Evolutionary conservation across 2,329 filamentous ascomycete genomes (phyloP), one percentile per base, ranked within the genome.

Genomic region (Colletotrichum tanaceti): DNA sequence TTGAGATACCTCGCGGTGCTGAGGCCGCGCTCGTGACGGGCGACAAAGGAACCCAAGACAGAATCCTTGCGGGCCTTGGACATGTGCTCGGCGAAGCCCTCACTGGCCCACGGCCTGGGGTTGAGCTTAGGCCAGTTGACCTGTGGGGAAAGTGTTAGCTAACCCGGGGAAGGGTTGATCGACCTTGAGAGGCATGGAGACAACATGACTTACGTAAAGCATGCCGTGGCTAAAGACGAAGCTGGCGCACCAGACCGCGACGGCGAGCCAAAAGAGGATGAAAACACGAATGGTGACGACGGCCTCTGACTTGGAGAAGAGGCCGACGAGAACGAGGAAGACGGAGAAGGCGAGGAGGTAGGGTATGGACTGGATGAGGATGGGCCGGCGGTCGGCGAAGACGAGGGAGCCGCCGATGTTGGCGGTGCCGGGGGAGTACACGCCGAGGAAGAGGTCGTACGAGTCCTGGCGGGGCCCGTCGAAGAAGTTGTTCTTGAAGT

Each of bases 41-140:
- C 84, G 24, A 97, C 86, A 70, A 97, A 87, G 16, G 87, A 82
- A 3, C 96, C 96, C 55, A 98, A 86, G 20, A 99, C 79, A 68
- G 90, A 88, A 76, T 97, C 93, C 76, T 96, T 94, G 72, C 90
- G 86, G 14, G 94, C 94, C 77, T 93, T 92, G 73, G 86, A 86
- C 73, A 97, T 89, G 60, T 95, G 93, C 74, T 98, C 94, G 74
- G 93, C 90, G 79, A 94, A 97, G 46, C 93, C 93, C 75, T 99
- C 96, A 7, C 89, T 87, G 3, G 93, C 94, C 80, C 92, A 97
- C 2, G 93, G 89, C 18, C 93, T 90, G 13, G 94, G 94, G 79
- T 97, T 97, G 55, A 99, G 88, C 77, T 97, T 98, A 11, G 96
- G 96, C 96, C 97, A 99, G 81, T 98, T 98, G 73, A 98, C 94